Percentiles rank a stretch among this genome's conserved stretches.
These are phyloP conservation scores for Nepenthes mirabilis DNA, from an alignment of 148 eudicot genomes.

Conservation along the genomic window DNA sequence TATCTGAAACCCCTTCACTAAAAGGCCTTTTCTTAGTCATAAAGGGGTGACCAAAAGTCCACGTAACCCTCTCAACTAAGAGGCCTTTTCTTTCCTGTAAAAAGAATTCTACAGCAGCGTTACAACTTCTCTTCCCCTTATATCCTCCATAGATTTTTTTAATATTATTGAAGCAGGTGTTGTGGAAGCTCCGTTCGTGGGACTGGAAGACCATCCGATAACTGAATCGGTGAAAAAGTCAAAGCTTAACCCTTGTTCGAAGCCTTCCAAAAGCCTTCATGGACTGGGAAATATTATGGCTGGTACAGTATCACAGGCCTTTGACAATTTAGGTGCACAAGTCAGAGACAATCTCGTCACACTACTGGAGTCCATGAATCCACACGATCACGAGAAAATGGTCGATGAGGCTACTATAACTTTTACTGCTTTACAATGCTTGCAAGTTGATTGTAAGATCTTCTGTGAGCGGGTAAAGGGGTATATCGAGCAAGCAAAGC, in stretches of 20 bases:
- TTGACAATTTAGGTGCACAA: slow-evolving; percentile 6
- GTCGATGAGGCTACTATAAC: slow-evolving; percentile 7
- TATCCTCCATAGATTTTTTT: too few relatives aligned
- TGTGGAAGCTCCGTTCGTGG: neutral
- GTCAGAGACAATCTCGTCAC: slow-evolving; percentile 6
- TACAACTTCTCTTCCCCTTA: neutral
- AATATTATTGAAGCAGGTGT: neutral
- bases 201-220: neutral
- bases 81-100: neutral
- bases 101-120: neutral
- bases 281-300: slow-evolving; percentile 4
- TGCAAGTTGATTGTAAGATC: slow-evolving; percentile 5
- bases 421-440: slow-evolving; percentile 3
- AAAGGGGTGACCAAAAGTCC: too few relatives aligned
- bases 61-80: neutral
- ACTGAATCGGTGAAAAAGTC: neutral
- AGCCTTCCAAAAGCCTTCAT: slow-evolving; percentile 2
- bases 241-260: neutral
- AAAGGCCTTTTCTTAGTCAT: too few relatives aligned
- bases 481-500: slow-evolving; percentile 13
- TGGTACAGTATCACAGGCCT: slow-evolving; percentile 4
- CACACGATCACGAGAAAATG: slow-evolving; percentile 11
- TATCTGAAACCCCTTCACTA: too few relatives aligned
- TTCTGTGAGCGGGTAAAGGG: slow-evolving; percentile 7
- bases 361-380: slow-evolving; percentile 7